phyloP scores from a whole-genome alignment of 1,139 yeast genomes.

The Zhuliangozyma blackwelliae region DNA sequence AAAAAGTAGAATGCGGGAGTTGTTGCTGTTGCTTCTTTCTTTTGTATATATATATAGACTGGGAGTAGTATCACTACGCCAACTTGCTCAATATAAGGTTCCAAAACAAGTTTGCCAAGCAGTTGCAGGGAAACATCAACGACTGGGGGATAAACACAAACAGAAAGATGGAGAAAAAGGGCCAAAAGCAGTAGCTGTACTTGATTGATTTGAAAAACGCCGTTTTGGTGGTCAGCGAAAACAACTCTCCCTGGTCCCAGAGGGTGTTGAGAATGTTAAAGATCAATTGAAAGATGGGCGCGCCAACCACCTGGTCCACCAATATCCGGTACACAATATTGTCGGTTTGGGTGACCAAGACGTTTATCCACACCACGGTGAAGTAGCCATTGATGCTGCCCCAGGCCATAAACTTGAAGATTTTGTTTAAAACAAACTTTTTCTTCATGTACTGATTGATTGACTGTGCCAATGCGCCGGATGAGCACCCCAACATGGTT shows the following conservation, averaged over 20 bases:
- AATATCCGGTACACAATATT: constrained; percentile 34
- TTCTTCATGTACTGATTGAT: constrained; percentile 45
- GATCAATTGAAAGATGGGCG: constrained; percentile 49
- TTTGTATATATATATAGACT: not conserved
- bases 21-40: not conserved
- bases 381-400: constrained; percentile 58
- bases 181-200: constrained; percentile 58
- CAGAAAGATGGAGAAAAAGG: constrained; percentile 47
- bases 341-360: constrained; percentile 36
- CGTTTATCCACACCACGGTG: constrained; percentile 55
- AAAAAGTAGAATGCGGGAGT: constrained; percentile 13
- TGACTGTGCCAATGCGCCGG: constrained; percentile 59
- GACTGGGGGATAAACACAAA: constrained; percentile 46
- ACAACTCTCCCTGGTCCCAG: constrained; percentile 52
- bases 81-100: constrained; percentile 46
- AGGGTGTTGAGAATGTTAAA: constrained; percentile 46
- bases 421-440: constrained; percentile 35
- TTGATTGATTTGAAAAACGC: constrained; percentile 46
- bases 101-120: constrained; percentile 55
- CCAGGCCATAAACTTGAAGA: constrained; percentile 54
- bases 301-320: constrained; percentile 53
- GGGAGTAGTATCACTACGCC: constrained; percentile 6
- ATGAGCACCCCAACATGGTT: constrained; percentile 39
- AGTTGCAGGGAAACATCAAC: constrained; percentile 54
- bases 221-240: constrained; percentile 18